Base-by-base conservation (phyloP, 2,329 filamentous ascomycete species). In the Penicillium nordicum region DNA sequence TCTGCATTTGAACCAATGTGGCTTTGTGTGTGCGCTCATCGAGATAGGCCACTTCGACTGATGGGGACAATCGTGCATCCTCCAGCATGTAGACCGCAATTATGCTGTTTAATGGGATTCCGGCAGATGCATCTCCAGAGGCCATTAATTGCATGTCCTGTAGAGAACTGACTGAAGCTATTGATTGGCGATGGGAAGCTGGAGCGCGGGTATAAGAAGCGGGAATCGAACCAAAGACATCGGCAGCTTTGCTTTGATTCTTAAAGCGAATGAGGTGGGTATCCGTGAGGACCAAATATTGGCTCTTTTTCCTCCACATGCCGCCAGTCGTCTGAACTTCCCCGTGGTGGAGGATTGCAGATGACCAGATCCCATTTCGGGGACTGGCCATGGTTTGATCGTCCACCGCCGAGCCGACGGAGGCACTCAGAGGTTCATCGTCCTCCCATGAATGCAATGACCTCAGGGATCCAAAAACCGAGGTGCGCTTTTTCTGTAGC, bases 221-320 rank as follows among this genome's bases (percentile, higher is more conserved):
- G 2, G 78, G 76, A 50, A 84, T 80, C 5, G 73, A 76, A 44
- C 81, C 79, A 63, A 89, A 89, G 38, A 79, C 76, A 56, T 89
- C 87, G 29, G 81, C 78, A 12, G 87, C 87, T 69, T 87, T 87
- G 43, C 78, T 74, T 63, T 88, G 84, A 65, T 77, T 87, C 71
- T 89, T 88, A 76, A 87, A 89, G 12, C 87, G 81, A 53, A 89
- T 74, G 53, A 90, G 74, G 69, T 89, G 84, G 6, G 81, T 83
- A 61, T 89, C 87, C 7, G 86, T 90, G 61, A 90, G 76, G 14
- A 89, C 87, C 53, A 90, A 75, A 65, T 88, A 90, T 69, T 89
- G 86, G 72, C 82, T 87, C 75, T 86, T 88, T 74, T 88, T 88
- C 69, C 86, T 79, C 73, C 89, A 88, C 79, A 89, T 84, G 57